These are phyloP conservation scores for Ogataea saltuana DNA, from an alignment of 805 yeast genomes.

Conservation along the genomic window DNA sequence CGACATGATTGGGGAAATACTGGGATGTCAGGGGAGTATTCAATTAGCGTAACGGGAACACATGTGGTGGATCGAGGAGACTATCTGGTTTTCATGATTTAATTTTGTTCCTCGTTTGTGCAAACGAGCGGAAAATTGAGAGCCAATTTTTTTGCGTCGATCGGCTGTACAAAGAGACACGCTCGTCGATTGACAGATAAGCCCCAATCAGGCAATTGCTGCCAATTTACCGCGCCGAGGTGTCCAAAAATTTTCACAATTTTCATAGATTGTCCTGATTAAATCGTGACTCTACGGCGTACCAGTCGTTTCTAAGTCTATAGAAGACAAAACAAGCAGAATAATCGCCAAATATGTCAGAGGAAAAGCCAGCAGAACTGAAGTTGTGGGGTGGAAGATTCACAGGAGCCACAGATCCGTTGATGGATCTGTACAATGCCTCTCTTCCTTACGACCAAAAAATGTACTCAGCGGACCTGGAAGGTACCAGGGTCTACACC, in stretches of 20 bases:
- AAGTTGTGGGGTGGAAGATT: conserved; percentile 98
- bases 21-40: not conserved
- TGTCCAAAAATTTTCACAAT: conserved; percentile 3
- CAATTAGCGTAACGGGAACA: not conserved
- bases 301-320: too few species aligned
- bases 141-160: too few species aligned
- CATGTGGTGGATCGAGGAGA: too few species aligned
- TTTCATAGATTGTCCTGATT: not conserved
- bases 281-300: too few species aligned
- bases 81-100: too few species aligned
- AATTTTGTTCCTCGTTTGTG: not conserved
- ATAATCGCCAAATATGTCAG: conserved; percentile 29
- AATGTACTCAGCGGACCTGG: conserved; percentile 92
- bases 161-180: too few species aligned
- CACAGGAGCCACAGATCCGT: conserved; percentile 95
- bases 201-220: conserved; percentile 5
- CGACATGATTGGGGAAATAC: conserved; percentile 16
- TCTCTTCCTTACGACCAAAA: conserved; percentile 93
- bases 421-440: conserved; percentile 96
- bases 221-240: conserved; percentile 3
- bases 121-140: not conserved
- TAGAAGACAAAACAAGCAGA: not conserved
- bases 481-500: conserved; percentile 93
- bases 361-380: conserved; percentile 55
- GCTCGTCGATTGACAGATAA: conserved; percentile 1